Conservation (phyloP, 1,284 basidiomycete species). For the Chondrostereum purpureum region DNA sequence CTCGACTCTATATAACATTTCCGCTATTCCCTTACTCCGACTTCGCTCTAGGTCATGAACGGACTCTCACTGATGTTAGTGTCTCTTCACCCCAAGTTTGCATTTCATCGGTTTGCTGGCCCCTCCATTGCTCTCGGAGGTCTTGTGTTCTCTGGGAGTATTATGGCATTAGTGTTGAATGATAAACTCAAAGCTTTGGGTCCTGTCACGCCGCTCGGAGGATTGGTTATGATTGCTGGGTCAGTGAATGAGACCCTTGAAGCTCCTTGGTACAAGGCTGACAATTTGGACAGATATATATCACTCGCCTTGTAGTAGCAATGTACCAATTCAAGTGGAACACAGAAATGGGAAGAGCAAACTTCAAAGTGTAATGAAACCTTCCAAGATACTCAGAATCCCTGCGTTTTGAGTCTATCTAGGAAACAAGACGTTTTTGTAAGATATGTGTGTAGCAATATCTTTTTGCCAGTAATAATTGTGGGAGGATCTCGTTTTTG, state of each 20-base stretch:
- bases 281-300: not conserved
- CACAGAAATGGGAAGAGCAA: constrained; percentile 11
- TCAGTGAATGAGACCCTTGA: too few species aligned
- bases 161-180: constrained; percentile 58
- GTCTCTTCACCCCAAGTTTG: constrained; percentile 66
- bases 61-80: constrained; percentile 69
- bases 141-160: constrained; percentile 65
- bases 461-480: too few species aligned
- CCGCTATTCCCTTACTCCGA: constrained; percentile 3
- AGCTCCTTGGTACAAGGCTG: too few species aligned
- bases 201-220: constrained; percentile 74
- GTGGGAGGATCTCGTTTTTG: too few species aligned
- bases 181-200: constrained; percentile 58
- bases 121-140: constrained; percentile 62
- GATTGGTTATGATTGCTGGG: constrained; percentile 72
- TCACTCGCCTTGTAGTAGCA: constrained; percentile 26
- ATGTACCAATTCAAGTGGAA: not conserved
- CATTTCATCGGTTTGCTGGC: constrained; percentile 59
- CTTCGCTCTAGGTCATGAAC: constrained; percentile 55
- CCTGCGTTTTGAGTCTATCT: too few species aligned
- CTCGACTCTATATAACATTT: not conserved
- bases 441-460: too few species aligned
- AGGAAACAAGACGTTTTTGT: too few species aligned
- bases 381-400: too few species aligned
- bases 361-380: too few species aligned